Evolutionary conservation across 257 asterid species (phyloP), one percentile per base, ranked within the genome.

Genomic region (Primulina tabacum): DNA sequence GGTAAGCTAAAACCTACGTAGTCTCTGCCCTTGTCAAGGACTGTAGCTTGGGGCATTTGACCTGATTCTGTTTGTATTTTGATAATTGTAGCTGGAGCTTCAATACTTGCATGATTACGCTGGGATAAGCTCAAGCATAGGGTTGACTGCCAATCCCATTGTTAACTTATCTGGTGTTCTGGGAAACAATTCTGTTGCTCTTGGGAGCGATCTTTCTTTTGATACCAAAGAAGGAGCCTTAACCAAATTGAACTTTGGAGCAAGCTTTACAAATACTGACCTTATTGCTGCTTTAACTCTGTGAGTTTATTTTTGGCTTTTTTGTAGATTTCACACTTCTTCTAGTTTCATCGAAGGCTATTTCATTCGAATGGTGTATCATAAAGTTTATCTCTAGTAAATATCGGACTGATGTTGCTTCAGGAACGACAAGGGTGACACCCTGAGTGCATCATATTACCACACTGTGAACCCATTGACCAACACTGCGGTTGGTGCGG

Each of bases 401-500:
- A 62, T 26, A 37, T 28, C 55, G 17, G 21, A 28, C 5, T 26
- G 47, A 29, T 40, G 14, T 40, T 63, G 20, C 34, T 67, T 53
- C 73, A 83, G 87, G 81, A 83, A 77, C 60, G 81, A 83, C 76
- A 83, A 83, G 83, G 85, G 85, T 61, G 81, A 83, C 67, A 32
- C 74, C 12, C 52, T 83, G 60, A 75, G 79, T 52, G 87, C 85
- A 64, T 80, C 87, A 7, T 83, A 83, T 81, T 83, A 83, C 78
- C 87, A 83, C 65, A 80, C 71, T 7, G 82, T 83, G 79, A 80
- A 60, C 55, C 87, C 83, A 55, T 69, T 77, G 77, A 76, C 83
- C 71, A 77, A 62, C 60, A 83, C 87, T 29, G 81, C 83, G 60
- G 84, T 83, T 56, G 85, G 85, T 35, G 87, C 83, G 2, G 87